Evolutionary conservation across 2,329 filamentous ascomycete species (phyloP).

Genomic region (Nemania sp.): DNA sequence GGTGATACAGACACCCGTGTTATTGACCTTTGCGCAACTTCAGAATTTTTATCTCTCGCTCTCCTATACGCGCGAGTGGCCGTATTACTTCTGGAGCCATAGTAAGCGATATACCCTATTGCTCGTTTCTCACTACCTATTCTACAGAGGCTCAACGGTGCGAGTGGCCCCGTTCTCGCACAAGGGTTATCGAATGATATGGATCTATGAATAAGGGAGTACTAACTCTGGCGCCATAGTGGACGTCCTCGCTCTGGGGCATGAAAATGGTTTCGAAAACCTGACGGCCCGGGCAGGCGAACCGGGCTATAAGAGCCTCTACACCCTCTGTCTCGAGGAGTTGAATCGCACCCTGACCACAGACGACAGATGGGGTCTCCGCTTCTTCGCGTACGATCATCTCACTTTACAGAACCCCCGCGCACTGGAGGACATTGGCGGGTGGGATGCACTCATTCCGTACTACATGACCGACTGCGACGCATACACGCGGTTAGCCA

Average conservation of each 20-base stretch:
- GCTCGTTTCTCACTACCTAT: neutral
- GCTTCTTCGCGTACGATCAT: conserved; percentile 71
- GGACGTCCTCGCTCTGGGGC: conserved; percentile 62
- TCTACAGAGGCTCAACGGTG: neutral
- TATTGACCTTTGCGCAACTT: conserved; percentile 66
- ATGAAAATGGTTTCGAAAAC: conserved; percentile 55
- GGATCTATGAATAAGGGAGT: neutral
- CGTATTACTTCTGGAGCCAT: conserved; percentile 68
- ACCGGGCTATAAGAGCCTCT: conserved; percentile 56
- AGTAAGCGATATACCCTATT: conserved; percentile 42
- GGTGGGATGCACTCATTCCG: conserved; percentile 69
- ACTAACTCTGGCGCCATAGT: conserved; percentile 43
- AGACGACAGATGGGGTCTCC: conserved; percentile 60
- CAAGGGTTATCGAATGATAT: neutral
- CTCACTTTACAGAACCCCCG: conserved; percentile 67
- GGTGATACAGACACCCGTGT: conserved; percentile 62
- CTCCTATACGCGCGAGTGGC: conserved; percentile 58
- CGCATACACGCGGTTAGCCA: conserved; percentile 62
- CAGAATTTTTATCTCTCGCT: conserved; percentile 66
- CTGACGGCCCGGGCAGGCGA: conserved; percentile 51
- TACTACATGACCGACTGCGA: conserved; percentile 71
- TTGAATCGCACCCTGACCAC: conserved; percentile 50
- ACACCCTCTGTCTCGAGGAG: conserved; percentile 55
- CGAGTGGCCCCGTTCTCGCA: neutral
- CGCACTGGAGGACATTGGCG: conserved; percentile 63